A percentile compares a stretch with the other conserved stretches of the same genome.
These are phyloP conservation scores for Sporothrix inflata DNA, from an alignment of 2,329 filamentous ascomycete genomes.

Conservation along the genomic window DNA sequence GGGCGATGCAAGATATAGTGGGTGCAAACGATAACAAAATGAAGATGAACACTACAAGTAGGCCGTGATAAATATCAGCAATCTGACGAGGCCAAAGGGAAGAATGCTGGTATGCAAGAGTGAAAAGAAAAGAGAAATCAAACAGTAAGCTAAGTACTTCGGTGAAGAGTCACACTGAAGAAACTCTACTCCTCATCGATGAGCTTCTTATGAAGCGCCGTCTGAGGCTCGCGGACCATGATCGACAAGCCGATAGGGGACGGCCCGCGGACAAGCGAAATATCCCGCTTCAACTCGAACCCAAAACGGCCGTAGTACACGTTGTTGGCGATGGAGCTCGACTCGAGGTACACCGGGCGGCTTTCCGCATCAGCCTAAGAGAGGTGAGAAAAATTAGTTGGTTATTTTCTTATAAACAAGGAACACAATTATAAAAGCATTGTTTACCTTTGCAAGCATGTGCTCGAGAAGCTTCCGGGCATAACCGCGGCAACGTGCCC, in stretches of 20 bases:
- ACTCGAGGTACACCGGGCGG: constrained; percentile 76
- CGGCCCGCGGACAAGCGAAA: constrained; percentile 62
- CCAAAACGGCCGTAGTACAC: constrained; percentile 75
- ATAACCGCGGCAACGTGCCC: constrained; percentile 72
- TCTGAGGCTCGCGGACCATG: constrained; percentile 76
- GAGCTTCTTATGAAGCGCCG: constrained; percentile 35
- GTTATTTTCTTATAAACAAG: neutral
- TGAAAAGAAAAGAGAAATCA: neutral
- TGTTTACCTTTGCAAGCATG: constrained; percentile 63
- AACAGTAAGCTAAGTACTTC: neutral
- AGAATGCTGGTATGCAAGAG: neutral
- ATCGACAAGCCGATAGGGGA: constrained; percentile 70
- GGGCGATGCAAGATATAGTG: neutral
- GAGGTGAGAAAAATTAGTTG: neutral
- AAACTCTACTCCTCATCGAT: neutral
- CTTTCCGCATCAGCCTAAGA: constrained; percentile 68
- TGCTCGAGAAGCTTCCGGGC: constrained; percentile 71
- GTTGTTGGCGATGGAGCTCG: constrained; percentile 69
- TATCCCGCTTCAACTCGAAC: constrained; percentile 66
- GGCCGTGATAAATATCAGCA: neutral
- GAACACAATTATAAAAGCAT: constrained; percentile 29
- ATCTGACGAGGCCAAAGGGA: neutral
- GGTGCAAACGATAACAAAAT: neutral
- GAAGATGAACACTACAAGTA: neutral
- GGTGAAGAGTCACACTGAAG: neutral